Percentiles rank a stretch among this genome's conserved stretches.
These are phyloP conservation scores for Neurospora hispaniola DNA, from an alignment of 495 filamentous ascomycete species.

Conservation along the genomic window DNA sequence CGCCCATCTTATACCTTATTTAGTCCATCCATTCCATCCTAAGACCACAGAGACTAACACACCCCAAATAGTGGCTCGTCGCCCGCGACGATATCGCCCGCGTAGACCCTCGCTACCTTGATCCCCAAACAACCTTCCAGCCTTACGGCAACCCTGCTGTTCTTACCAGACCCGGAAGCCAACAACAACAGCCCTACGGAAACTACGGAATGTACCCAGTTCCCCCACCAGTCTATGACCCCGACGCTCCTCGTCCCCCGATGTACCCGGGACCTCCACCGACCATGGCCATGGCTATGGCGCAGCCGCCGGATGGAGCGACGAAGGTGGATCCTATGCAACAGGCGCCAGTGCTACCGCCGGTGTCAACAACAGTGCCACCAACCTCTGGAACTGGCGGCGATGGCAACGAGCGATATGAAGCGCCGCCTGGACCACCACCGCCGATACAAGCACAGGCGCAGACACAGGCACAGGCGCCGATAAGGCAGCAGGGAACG, in stretches of 20 bases:
- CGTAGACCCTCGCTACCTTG: constrained; percentile 38
- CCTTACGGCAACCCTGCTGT: constrained; percentile 11
- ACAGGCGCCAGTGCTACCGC: constrained; percentile 8
- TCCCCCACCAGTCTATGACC: constrained; percentile 43
- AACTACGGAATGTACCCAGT: constrained; percentile 47
- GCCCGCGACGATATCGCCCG: constrained; percentile 44
- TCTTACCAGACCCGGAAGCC: constrained; percentile 12
- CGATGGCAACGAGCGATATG: constrained; percentile 17
- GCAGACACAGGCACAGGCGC: constrained; percentile 8
- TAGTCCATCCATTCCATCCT: neutral
- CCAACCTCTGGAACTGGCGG: constrained; percentile 10
- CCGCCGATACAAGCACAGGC: constrained; percentile 16
- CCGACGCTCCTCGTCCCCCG: constrained; percentile 38
- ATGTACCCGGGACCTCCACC: constrained; percentile 45
- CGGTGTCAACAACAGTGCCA: constrained; percentile 10
- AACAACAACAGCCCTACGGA: neutral
- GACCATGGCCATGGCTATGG: constrained; percentile 3
- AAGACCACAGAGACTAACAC: neutral
- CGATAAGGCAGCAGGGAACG: constrained; percentile 9
- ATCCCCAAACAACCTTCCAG: constrained; percentile 27
- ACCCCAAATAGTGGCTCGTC: constrained; percentile 51
- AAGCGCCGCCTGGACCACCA: constrained; percentile 37
- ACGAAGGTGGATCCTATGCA: constrained; percentile 50
- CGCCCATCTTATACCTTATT: neutral
- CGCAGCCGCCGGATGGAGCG: constrained; percentile 34